Conservation (phyloP, 1,139 yeast species). For the Kluyveromyces sp. region DNA sequence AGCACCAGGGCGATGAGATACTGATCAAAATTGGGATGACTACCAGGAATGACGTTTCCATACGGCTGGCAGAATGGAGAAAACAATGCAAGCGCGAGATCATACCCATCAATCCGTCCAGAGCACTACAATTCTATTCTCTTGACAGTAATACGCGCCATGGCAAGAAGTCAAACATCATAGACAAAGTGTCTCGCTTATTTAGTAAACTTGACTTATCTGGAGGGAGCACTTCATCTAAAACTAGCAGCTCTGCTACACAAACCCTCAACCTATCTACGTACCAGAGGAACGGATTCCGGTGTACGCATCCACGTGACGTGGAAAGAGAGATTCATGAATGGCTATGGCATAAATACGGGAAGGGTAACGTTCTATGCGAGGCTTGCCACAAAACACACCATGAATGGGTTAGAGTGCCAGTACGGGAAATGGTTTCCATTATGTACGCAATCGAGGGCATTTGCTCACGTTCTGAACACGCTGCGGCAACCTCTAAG, state of each 20-base stretch:
- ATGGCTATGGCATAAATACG: conserved; percentile 24
- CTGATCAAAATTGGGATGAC: conserved; percentile 29
- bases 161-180: too few relatives aligned
- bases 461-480: conserved; percentile 10
- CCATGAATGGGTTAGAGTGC: conserved; percentile 27
- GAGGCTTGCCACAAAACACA: conserved; percentile 23
- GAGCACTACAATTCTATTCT: not conserved
- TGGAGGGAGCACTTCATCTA: too few relatives aligned
- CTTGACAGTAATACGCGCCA: too few relatives aligned
- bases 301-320: conserved; percentile 12
- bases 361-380: conserved; percentile 25
- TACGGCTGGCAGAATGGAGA: conserved; percentile 24
- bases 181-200: too few relatives aligned
- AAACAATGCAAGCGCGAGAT: conserved; percentile 22
- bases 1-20: conserved; percentile 12
- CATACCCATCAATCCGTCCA: conserved; percentile 21
- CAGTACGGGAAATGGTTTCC: conserved; percentile 19
- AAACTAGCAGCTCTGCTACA: too few relatives aligned
- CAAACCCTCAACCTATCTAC: not conserved
- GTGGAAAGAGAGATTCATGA: conserved; percentile 22
- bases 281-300: conserved; percentile 11
- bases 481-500: too few relatives aligned
- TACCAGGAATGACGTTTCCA: conserved; percentile 17
- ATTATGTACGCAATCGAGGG: conserved; percentile 18
- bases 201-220: too few relatives aligned